A percentile compares a stretch with the other conserved stretches of the same genome.
phyloP scores from a whole-genome alignment of 805 yeast genomes.

The Phaffomyces thermotolerans region DNA sequence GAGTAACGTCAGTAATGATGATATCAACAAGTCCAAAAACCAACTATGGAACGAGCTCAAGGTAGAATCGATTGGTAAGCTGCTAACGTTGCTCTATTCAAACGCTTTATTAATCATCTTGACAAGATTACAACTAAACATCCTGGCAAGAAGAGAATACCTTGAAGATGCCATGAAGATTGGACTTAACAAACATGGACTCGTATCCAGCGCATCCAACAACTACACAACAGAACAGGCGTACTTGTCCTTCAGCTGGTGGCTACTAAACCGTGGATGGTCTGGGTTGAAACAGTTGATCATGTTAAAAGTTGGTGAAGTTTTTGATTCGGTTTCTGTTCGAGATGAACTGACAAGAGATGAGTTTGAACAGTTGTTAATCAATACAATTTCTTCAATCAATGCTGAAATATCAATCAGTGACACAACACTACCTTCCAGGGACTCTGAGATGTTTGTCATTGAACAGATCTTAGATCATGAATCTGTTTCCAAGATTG shows the following conservation, averaged over 20 bases:
- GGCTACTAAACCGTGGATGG: conserved; percentile 90
- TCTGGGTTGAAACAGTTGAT: conserved; percentile 44
- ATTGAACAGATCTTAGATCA: conserved; percentile 45
- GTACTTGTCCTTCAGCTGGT: conserved; percentile 85
- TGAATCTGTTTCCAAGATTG: conserved; percentile 25
- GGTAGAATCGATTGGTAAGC: conserved; percentile 62
- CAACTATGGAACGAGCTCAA: conserved; percentile 84
- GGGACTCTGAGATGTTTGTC: conserved; percentile 44
- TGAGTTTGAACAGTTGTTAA: conserved; percentile 45
- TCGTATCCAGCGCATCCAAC: conserved; percentile 16
- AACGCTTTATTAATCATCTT: conserved; percentile 65
- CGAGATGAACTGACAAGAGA: conserved; percentile 59
- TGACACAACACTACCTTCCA: conserved; percentile 40
- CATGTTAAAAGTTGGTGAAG: conserved; percentile 47
- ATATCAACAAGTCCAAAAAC: conserved; percentile 38
- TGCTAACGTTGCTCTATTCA: conserved; percentile 63
- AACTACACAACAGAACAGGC: conserved; percentile 64
- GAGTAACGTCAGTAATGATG: not conserved
- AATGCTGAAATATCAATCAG: conserved; percentile 15
- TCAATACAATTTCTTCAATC: conserved; percentile 31
- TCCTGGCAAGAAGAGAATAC: conserved; percentile 81
- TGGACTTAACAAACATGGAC: conserved; percentile 43
- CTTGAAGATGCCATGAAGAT: conserved; percentile 67
- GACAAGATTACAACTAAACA: conserved; percentile 79
- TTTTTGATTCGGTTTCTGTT: conserved; percentile 61